Base-by-base conservation (phyloP, 1,139 yeast genomes). In the Kluyveromyces sp. region DNA sequence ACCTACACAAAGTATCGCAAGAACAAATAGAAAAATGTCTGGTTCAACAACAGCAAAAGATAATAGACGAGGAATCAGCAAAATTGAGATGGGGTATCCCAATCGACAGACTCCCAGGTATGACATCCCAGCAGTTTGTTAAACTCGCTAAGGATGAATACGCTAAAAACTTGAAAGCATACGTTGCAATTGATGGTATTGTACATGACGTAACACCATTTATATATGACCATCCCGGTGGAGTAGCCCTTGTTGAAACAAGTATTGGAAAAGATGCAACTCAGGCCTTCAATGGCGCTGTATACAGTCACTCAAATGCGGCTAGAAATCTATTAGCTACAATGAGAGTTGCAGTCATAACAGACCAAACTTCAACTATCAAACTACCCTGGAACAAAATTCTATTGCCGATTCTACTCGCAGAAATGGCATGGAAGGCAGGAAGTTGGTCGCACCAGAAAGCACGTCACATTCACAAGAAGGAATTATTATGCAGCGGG, bases 291-390 rank as follows among this genome's bases (percentile, higher is more conserved):
- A 80, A 77, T 56, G 88, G 90, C 8, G 89, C 88, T 0, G 89
- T 83, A 4, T 83, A 83, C 57, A 76, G 78, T 34, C 90, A 83
- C 56, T 80, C 83, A 58, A 80, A 84, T 27, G 89, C 90, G 0
- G 89, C 89, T 0, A 74, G 76, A 48, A 83, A 83, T 57, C 62
- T 83, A 41, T 64, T 83, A 50, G 88, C 89, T 0, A 83, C 89
- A 0, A 82, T 83, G 90, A 68, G 90, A 56, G 77, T 83, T 25
- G 89, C 86, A 0, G 79, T 78, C 25, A 64, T 81, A 39, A 86
- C 89, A 53, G 85, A 87, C n/a, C 87, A 89, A 3, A 77, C 85
- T 55, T 90, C 86, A 54, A 86, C 81, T 51, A 86, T 86, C 54
- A 53, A 39, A 47, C 49, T 10, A 53, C 56, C 55, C 87, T 96